These are phyloP conservation scores for Spergularia marina DNA, from an alignment of 148 eudicot species.

Conservation along the genomic window DNA sequence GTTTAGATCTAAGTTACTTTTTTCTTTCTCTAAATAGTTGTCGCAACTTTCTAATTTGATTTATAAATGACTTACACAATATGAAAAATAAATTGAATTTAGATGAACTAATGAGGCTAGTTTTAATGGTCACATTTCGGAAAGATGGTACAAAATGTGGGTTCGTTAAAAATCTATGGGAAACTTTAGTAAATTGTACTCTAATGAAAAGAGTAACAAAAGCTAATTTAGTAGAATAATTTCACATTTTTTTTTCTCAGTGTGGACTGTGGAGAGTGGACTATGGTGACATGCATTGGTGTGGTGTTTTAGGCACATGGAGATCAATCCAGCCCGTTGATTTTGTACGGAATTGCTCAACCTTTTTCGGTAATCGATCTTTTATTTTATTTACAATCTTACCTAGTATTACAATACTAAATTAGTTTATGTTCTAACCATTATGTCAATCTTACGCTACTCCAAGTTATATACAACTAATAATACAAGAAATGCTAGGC, in stretches of 20 bases:
- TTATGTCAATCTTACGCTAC: too few species aligned
- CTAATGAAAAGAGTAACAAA: background rate
- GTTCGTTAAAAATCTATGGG: background rate
- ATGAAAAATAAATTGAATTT: background rate
- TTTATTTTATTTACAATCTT: background rate
- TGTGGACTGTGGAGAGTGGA: background rate
- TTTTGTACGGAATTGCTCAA: background rate
- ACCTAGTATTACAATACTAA: too few species aligned
- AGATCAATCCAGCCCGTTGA: constrained; percentile 18
- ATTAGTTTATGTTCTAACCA: too few species aligned
- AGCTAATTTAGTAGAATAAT: background rate
- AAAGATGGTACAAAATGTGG: background rate
- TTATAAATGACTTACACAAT: background rate
- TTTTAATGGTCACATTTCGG: background rate
- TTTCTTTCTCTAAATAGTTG: too few species aligned
- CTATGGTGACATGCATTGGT: background rate
- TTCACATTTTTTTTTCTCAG: background rate
- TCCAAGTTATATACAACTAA: too few species aligned
- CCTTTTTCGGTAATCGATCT: background rate
- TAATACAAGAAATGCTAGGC: too few species aligned
- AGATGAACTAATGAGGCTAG: too few species aligned
- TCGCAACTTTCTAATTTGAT: too few species aligned
- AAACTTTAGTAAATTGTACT: background rate
- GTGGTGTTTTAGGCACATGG: constrained; percentile 14
- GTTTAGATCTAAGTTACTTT: too few species aligned